Percentiles rank a stretch among this genome's conserved stretches.
Conservation (phyloP, 768 basidiomycete genomes). For the Scleroderma citrinum region DNA sequence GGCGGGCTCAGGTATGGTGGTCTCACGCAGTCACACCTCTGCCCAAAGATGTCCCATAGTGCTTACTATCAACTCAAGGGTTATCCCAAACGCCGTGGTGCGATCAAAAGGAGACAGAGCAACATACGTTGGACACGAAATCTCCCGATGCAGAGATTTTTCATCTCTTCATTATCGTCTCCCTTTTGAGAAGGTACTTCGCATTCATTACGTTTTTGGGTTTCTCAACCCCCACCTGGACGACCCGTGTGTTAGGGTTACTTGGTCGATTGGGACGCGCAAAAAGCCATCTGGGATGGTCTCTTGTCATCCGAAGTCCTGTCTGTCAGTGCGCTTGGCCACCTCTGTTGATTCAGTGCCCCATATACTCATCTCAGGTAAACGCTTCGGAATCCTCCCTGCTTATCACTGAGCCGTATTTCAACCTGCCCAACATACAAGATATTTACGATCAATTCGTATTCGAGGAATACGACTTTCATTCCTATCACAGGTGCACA, state of each 20-base stretch:
- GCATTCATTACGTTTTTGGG: not conserved
- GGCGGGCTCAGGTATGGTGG: conserved; percentile 19
- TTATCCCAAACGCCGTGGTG: conserved; percentile 76
- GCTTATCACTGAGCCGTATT: conserved; percentile 89
- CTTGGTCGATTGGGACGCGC: conserved; percentile 90
- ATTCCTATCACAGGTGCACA: conserved; percentile 71
- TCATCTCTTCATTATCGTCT: conserved; percentile 77
- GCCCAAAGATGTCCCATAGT: not conserved
- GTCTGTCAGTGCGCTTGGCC: conserved; percentile 39
- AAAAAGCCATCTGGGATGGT: conserved; percentile 93
- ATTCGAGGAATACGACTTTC: conserved; percentile 95
- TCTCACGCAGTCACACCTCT: not conserved
- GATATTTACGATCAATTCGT: conserved; percentile 93
- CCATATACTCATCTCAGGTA: conserved; percentile 40
- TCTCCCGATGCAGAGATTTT: conserved; percentile 70
- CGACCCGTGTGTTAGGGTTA: conserved; percentile 58
- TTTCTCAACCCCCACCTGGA: not conserved
- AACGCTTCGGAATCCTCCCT: conserved; percentile 69
- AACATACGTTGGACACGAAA: conserved; percentile 83
- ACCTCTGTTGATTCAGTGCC: conserved; percentile 2
- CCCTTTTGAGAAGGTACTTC: conserved; percentile 79
- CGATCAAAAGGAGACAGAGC: conserved; percentile 79
- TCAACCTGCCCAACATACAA: conserved; percentile 89
- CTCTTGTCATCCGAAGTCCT: conserved; percentile 71
- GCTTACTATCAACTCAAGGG: conserved; percentile 32